Base-by-base conservation (phyloP, 352 stramenopile genomes). In the Thalassiosira livingstoniorum region DNA sequence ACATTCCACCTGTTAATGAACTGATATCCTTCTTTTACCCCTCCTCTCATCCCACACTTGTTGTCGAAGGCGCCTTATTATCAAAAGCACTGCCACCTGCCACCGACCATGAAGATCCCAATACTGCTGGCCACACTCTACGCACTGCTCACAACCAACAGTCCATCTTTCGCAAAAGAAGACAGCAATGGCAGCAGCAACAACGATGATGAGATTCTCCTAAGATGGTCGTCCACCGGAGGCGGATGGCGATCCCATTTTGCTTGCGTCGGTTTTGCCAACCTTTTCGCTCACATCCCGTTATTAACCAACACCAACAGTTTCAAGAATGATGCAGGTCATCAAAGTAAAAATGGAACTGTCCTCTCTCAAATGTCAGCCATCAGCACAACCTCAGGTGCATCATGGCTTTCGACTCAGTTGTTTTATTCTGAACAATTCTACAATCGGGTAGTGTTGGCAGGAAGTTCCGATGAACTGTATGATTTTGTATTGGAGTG, bases 381-480 rank as follows among this genome's bases (percentile, higher is more conserved):
- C 15, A 65, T 77, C 31, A 69, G 51, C 35, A 68, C 68, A 31
- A 45, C 35, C 4, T 47, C 29, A 4, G 57, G 57, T 27, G 57
- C 25, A 43, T 65, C 57, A n/a, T 65, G 57, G 71, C 82, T 86
- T 54, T 78, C 58, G 11, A 82, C 65, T 18, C 78, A 86, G 35
- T 34, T 82, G 4, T 86, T 86, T 61, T 86, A 86, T 58, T 86
- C 78, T 2, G 35, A 60, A 1, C 39, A 81, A 67, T 86, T 86
- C 39, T 86, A 80, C 51, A 29, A 75, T 58, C 68, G 45, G 27
- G 54, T 39, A 18, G 55, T 72, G 11, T 21, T 64, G 10, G 67
- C 68, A 25, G 10, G 57, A 45, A 45, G 25, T 63, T 13, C 62
- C 1, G 29, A 77, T n/a, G 70, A 55, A 15, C 27, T 86, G 39